Evolutionary conservation across 2,329 filamentous ascomycete species (phyloP).

Genomic region (Fusarium sp.): DNA sequence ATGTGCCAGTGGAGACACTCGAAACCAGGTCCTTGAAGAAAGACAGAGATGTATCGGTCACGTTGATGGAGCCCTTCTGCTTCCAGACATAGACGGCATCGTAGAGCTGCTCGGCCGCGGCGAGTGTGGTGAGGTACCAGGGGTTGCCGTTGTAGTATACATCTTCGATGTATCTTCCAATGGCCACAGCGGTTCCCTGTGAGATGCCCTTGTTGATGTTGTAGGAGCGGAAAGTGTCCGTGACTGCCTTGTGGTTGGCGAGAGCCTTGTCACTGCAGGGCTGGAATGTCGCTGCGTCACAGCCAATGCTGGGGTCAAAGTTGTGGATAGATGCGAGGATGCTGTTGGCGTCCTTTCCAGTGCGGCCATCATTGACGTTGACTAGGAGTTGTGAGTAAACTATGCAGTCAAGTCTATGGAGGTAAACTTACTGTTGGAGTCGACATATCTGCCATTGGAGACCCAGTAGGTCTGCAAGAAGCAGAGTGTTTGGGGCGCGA

Average conservation of each 20-base stretch:
- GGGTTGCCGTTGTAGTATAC: conserved; percentile 82
- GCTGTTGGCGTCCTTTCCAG: conserved; percentile 78
- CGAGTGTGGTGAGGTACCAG: conserved; percentile 82
- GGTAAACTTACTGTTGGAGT: conserved; percentile 69
- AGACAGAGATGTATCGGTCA: conserved; percentile 71
- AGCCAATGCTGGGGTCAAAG: conserved; percentile 74
- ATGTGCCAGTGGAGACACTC: conserved; percentile 71
- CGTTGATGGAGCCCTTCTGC: conserved; percentile 67
- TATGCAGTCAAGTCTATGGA: too few relatives aligned
- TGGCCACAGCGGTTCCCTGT: conserved; percentile 67
- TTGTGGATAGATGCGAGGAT: conserved; percentile 73
- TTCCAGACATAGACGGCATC: conserved; percentile 80
- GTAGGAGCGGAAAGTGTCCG: conserved; percentile 82
- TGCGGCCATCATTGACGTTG: conserved; percentile 68
- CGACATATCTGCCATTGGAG: conserved; percentile 65
- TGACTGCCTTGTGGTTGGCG: conserved; percentile 79
- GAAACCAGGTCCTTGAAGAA: conserved; percentile 76
- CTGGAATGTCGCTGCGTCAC: conserved; percentile 79
- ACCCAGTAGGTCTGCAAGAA: conserved; percentile 82
- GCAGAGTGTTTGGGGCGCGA: conserved; percentile 78
- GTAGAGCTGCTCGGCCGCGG: conserved; percentile 83
- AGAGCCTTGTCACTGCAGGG: conserved; percentile 77
- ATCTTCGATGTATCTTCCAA: conserved; percentile 79
- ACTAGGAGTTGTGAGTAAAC: conserved; percentile 47
- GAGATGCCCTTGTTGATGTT: conserved; percentile 73